phyloP scores from a whole-genome alignment of 108 stramenopile genomes.

The Aurantiochytrium sp. region DNA sequence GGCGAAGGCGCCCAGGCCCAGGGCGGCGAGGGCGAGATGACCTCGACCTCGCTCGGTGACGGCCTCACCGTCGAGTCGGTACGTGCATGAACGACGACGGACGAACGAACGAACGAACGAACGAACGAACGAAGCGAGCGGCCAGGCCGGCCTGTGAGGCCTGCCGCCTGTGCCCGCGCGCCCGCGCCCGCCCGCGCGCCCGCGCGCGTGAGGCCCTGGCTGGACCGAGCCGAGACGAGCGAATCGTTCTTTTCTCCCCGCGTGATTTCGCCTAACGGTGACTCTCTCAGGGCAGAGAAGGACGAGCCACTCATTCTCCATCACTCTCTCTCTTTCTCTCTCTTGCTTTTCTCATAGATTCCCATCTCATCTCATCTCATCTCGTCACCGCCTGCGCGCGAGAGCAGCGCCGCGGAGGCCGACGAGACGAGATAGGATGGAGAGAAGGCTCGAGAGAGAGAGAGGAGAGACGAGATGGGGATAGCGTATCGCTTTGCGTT shows the following conservation, averaged over 20 bases:
- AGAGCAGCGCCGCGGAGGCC: background rate
- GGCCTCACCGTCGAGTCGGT: constrained; percentile 2
- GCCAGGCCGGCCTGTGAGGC: background rate
- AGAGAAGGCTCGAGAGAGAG: background rate
- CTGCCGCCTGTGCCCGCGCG: background rate
- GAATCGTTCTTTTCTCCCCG: background rate
- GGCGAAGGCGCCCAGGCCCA: background rate
- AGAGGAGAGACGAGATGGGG: too few relatives aligned
- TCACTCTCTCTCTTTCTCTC: background rate
- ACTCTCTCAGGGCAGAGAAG: background rate
- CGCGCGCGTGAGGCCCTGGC: background rate
- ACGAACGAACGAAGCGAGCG: background rate
- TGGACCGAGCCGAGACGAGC: background rate
- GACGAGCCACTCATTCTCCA: background rate
- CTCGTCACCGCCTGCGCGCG: background rate
- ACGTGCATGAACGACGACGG: background rate
- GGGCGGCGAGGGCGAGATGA: background rate
- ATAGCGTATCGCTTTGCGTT: too few relatives aligned
- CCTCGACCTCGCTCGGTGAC: background rate
- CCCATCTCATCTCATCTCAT: background rate
- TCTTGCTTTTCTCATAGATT: background rate
- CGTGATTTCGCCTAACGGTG: background rate
- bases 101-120: too few relatives aligned
- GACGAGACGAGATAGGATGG: background rate
- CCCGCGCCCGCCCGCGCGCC: background rate